Evolutionary conservation across 345 rosid species (phyloP).

Genomic region (Melastoma malabathricum): DNA sequence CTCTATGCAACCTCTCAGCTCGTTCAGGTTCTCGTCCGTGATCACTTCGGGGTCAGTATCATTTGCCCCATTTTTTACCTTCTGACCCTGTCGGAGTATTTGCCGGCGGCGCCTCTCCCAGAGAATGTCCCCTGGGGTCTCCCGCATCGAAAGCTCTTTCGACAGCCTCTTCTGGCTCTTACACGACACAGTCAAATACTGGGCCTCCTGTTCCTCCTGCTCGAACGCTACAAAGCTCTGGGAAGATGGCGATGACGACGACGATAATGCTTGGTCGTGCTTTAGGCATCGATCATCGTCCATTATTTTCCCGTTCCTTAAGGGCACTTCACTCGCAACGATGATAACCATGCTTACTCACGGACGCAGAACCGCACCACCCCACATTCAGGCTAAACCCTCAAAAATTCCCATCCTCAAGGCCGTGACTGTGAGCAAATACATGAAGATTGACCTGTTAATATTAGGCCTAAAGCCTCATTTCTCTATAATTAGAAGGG

Average conservation of each 20-base stretch:
- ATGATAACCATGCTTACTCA: no score
- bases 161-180: conserved; percentile 13
- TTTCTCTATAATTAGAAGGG: no score
- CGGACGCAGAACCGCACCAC: no score
- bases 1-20: conserved; percentile 85
- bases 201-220: neutral
- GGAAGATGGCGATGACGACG: neutral
- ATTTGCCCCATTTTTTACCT: conserved; percentile 11
- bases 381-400: no score
- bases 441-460: no score
- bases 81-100: conserved; percentile 34
- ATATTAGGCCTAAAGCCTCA: no score
- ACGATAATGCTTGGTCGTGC: no score
- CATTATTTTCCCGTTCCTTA: no score
- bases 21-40: conserved; percentile 71
- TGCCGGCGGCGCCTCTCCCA: conserved; percentile 84
- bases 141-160: conserved; percentile 72
- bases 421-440: no score
- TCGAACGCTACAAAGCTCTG: neutral
- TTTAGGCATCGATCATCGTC: no score
- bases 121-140: conserved; percentile 57
- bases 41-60: conserved; percentile 21
- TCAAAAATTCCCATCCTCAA: no score
- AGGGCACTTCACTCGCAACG: no score
- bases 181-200: neutral